phyloP scores from a whole-genome alignment of 2,329 filamentous ascomycete species.

The Aspergillus tamarii region DNA sequence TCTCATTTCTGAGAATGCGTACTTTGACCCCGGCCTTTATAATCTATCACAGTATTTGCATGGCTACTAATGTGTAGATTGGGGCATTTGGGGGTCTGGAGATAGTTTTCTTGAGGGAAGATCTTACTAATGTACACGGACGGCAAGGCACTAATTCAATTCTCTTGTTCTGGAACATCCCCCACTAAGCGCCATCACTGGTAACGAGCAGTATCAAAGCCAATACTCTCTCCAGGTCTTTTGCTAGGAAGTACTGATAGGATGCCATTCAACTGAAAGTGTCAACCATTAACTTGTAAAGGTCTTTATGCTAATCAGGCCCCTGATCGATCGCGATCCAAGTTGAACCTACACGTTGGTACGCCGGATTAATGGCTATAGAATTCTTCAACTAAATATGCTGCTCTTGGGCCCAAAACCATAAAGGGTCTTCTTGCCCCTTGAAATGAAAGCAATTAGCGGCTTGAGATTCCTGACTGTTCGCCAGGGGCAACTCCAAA shows the following conservation, averaged over 20 bases:
- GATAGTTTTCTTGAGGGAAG: not conserved
- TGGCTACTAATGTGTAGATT: not conserved
- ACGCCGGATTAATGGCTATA: no score
- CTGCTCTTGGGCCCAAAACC: not conserved
- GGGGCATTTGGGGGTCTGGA: not conserved
- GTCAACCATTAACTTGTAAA: not conserved
- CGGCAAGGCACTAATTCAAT: not conserved
- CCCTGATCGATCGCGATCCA: not conserved
- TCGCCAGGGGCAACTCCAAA: not conserved
- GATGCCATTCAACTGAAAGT: not conserved
- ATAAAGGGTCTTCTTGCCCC: not conserved
- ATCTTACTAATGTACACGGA: not conserved
- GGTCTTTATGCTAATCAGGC: not conserved
- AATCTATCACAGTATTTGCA: not conserved
- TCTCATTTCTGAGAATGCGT: not conserved
- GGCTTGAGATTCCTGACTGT: not conserved
- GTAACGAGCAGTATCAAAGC: not conserved
- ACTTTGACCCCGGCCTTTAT: not conserved
- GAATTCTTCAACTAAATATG: not conserved
- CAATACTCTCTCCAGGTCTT: not conserved
- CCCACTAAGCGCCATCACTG: not conserved
- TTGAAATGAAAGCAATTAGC: not conserved
- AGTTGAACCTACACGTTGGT: no score
- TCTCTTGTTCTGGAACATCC: not conserved
- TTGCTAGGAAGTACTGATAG: not conserved